Evolutionary conservation across 1,139 yeast species (phyloP).

Genomic region (Magnusiomyces suaveolens): DNA sequence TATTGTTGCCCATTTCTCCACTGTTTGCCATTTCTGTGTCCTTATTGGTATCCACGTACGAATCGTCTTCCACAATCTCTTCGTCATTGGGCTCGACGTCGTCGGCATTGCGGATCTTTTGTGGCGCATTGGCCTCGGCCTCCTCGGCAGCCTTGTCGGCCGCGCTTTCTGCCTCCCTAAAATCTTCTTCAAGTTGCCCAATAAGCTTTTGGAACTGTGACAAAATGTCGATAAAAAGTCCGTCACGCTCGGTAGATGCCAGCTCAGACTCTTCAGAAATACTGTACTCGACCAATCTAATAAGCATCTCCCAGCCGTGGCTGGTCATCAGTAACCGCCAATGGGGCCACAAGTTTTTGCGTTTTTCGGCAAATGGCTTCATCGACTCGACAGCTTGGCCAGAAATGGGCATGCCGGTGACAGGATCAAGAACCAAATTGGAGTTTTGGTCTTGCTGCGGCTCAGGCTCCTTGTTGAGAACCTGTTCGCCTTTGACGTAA

Average conservation of each 20-base stretch:
- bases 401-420: neutral
- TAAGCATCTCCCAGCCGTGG: constrained; percentile 22
- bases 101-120: constrained; percentile 27
- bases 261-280: constrained; percentile 3
- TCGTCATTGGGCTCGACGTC: constrained; percentile 21
- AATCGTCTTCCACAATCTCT: constrained; percentile 7
- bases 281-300: constrained; percentile 14
- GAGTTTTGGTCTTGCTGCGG: neutral
- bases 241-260: constrained; percentile 5
- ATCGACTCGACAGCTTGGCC: neutral
- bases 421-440: neutral
- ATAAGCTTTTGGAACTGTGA: constrained; percentile 4
- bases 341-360: constrained; percentile 6
- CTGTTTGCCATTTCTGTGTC: neutral
- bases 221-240: constrained; percentile 7
- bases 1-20: neutral
- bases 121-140: neutral
- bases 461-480: neutral
- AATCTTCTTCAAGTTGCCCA: neutral
- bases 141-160: constrained; percentile 1
- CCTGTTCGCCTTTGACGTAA: constrained; percentile 11
- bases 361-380: neutral
- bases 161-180: neutral
- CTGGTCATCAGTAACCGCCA: constrained; percentile 15
- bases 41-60: neutral